These are phyloP conservation scores for Gracilaria domingensis DNA, from an alignment of 23 red algal genomes.

Conservation along the genomic window DNA sequence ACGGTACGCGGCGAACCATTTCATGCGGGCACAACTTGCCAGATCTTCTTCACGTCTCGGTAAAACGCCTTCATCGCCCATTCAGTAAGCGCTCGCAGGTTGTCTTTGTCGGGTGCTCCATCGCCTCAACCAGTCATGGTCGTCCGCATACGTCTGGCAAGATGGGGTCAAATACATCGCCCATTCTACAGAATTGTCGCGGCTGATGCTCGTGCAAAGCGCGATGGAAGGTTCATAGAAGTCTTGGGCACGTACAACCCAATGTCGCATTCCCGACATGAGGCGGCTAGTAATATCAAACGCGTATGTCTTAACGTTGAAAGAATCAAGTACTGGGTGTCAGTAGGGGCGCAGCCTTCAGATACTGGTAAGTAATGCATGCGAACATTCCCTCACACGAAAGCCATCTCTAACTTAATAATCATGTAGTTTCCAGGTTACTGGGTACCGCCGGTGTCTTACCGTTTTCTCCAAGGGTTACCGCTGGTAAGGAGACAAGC, in stretches of 20 bases:
- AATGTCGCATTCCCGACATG: constrained; percentile 43
- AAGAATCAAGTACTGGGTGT: constrained; percentile 88
- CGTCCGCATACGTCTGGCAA: constrained; percentile 85
- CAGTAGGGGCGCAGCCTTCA: constrained; percentile 82
- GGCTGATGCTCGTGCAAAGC: constrained; percentile 75
- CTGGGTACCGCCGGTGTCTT: constrained; percentile 55
- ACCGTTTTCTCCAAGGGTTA: constrained; percentile 27
- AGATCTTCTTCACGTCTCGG: too few relatives aligned
- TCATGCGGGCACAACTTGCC: too few relatives aligned
- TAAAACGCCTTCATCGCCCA: too few relatives aligned
- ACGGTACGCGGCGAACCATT: too few relatives aligned
- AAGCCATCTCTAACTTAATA: not conserved
- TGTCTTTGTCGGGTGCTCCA: not conserved
- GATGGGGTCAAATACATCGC: constrained; percentile 77
- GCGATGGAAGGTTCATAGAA: constrained; percentile 87
- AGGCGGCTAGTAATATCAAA: constrained; percentile 69
- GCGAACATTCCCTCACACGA: not conserved
- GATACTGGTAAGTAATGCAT: constrained; percentile 72
- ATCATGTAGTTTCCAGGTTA: constrained; percentile 33
- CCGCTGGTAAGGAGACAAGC: not conserved
- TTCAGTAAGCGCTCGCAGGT: not conserved
- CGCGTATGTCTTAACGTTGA: constrained; percentile 77
- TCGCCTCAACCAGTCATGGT: constrained; percentile 50
- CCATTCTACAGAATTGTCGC: constrained; percentile 92
- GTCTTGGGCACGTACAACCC: constrained; percentile 90